Conservation (phyloP, 2,329 filamentous ascomycete genomes). For the Tetracladium maxilliforme region DNA sequence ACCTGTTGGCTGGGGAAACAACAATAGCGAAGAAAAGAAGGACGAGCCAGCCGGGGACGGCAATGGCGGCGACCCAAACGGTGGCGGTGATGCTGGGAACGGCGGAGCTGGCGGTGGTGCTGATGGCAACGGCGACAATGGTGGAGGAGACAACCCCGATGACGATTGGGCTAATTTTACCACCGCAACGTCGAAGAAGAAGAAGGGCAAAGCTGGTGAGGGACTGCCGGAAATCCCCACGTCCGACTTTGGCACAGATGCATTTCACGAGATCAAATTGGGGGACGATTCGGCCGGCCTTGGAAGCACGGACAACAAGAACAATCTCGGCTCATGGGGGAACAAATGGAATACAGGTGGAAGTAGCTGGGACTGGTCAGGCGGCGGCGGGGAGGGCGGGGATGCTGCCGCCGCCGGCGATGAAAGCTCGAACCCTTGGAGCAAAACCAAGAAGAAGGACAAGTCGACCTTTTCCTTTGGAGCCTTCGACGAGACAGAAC, state of each 20-base stretch:
- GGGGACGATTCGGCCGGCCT: conserved; percentile 44
- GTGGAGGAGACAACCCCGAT: conserved; percentile 24
- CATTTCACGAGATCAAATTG: conserved; percentile 57
- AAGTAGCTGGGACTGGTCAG: conserved; percentile 26
- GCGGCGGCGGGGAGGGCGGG: too few relatives aligned
- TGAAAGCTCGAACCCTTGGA: conserved; percentile 41
- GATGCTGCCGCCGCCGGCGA: conserved; percentile 24
- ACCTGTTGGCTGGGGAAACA: conserved; percentile 24
- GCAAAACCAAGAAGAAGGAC: conserved; percentile 33
- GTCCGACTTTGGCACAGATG: conserved; percentile 21
- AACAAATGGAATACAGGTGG: conserved; percentile 39
- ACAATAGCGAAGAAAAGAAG: conserved; percentile 28
- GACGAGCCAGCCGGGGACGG: conserved; percentile 22
- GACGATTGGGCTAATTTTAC: conserved; percentile 36
- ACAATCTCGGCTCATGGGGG: conserved; percentile 42
- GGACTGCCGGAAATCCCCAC: conserved; percentile 12
- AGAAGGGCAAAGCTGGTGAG: conserved; percentile 39
- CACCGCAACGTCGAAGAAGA: conserved; percentile 34
- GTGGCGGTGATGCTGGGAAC: conserved; percentile 16
- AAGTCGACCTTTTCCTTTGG: conserved; percentile 31
- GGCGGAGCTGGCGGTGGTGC: conserved; percentile 19
- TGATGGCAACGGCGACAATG: conserved; percentile 15
- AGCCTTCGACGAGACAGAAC: conserved; percentile 24
- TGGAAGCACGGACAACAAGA: conserved; percentile 27
- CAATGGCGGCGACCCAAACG: conserved; percentile 16